Base-by-base conservation (phyloP, 345 rosid genomes). In the Atalantia buxifolia region DNA sequence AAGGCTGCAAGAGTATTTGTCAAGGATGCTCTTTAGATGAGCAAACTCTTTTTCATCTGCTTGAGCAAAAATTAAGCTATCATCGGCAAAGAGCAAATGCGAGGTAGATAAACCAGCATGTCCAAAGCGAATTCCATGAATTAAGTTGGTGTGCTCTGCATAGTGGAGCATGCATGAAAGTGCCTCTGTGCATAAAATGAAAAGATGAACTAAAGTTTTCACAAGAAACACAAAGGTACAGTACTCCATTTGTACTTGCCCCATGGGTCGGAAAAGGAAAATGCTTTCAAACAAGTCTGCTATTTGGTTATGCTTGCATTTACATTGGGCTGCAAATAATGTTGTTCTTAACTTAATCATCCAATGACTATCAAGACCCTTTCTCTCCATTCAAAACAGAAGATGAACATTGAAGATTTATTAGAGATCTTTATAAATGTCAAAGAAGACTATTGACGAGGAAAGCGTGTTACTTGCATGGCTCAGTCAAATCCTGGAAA, bases 211-310 rank as follows among this genome's bases (percentile, higher is more conserved):
- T 12, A 42, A 6, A 75, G 53, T 55, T 81, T 81, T 60, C 33
- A 77, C 66, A 75, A 71, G 84, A 74, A 82, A 24, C 59, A 80
- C 78, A 68, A 82, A 36, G 84, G 82, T 7, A 30, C 2, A 13
- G 79, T 84, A 21, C 21, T 81, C 9, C 71, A 59, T 40, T 53
- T 71, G 10, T 81, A 83, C 81, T 33, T 85, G 69, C 86, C 84
- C 4, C 77, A 60, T n/a, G 19, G 22, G 6, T 56, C 57, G 21
- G 76, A 56, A 71, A 61, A n/a, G 66, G 53, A 68, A 8, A 69
- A 69, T 25, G 45, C 24, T 10, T 76, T 68, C 19, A 30, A 76
- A 63, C 78, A 75, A 45, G 72, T 78, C 50, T 13, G 2, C 27
- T 75, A 78, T 50, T 64, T 63, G 16, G 59, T 72, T 55, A 76